A percentile compares a stretch with the other conserved stretches of the same genome.
phyloP scores from a whole-genome alignment of 1,139 yeast genomes.

The Trichomonascaceae sp. region DNA sequence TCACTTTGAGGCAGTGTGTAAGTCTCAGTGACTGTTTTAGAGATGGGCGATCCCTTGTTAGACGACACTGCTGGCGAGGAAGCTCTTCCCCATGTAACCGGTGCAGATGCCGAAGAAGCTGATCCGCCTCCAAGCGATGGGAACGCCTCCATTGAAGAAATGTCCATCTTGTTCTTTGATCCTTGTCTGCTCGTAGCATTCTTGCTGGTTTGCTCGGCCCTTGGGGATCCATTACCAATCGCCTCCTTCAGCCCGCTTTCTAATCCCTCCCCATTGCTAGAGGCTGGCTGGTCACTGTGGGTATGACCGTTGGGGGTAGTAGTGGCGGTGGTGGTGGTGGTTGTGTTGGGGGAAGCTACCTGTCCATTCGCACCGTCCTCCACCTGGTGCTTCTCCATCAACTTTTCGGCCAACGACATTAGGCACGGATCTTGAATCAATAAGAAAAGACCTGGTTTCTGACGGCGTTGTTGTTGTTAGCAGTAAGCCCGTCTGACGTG shows the following conservation, averaged over 20 bases:
- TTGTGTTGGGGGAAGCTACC: constrained; percentile 4
- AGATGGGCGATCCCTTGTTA: too few relatives aligned
- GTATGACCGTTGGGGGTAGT: neutral
- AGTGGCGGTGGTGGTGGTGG: constrained; percentile 2
- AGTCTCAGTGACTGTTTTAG: constrained; percentile 15
- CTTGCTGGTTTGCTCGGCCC: constrained; percentile 2
- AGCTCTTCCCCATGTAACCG: constrained; percentile 14
- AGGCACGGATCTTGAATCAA: too few relatives aligned
- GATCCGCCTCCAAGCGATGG: constrained; percentile 37
- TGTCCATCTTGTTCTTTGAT: constrained; percentile 11
- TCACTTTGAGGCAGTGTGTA: constrained; percentile 15
- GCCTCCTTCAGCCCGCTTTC: neutral
- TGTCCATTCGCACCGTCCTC: constrained; percentile 2
- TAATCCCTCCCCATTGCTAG: too few relatives aligned
- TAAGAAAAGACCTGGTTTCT: too few relatives aligned
- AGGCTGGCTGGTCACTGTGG: constrained; percentile 1
- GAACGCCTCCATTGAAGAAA: constrained; percentile 35
- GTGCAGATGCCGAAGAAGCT: constrained; percentile 6
- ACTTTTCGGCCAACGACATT: constrained; percentile 16
- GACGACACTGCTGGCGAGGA: too few relatives aligned
- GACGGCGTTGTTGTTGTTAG: too few relatives aligned
- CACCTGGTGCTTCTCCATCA: constrained; percentile 18
- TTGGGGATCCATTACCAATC: constrained; percentile 2
- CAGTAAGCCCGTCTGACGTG: too few relatives aligned
- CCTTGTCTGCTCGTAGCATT: neutral